These are phyloP conservation scores for Lumnitzera littorea DNA, from an alignment of 345 rosid genomes.

Conservation along the genomic window DNA sequence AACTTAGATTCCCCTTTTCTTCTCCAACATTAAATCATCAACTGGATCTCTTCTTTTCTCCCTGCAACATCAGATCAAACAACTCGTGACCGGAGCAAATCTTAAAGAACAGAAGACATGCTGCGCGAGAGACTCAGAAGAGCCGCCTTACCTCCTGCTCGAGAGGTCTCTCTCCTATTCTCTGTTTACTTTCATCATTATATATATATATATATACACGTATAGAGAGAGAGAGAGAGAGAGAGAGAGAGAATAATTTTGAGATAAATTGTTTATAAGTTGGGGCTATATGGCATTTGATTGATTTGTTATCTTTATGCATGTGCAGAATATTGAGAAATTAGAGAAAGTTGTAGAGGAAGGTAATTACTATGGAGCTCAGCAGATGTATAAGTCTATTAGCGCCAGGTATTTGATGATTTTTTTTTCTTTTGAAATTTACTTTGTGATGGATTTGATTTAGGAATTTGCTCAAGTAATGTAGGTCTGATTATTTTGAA, in stretches of 20 bases:
- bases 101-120: constrained; percentile 15
- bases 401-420: constrained; percentile 53
- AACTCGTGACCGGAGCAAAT: too few relatives aligned
- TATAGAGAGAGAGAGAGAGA: too few relatives aligned
- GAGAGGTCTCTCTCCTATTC: constrained; percentile 42
- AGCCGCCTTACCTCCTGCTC: constrained; percentile 62
- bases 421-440: neutral
- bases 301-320: neutral
- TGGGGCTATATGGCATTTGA: neutral
- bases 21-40: too few relatives aligned
- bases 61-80: neutral
- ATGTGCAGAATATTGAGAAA: constrained; percentile 68
- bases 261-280: neutral
- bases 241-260: neutral
- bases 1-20: too few relatives aligned
- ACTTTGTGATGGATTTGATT: neutral
- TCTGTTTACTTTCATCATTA: neutral
- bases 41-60: neutral
- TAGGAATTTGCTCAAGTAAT: neutral
- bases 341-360: constrained; percentile 60
- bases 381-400: constrained; percentile 91
- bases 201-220: neutral
- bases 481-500: neutral
- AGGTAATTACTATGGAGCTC: constrained; percentile 91
- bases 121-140: constrained; percentile 43